These are phyloP conservation scores for Colletotrichum cordylinicola DNA, from an alignment of 2,329 filamentous ascomycete species.

Conservation along the genomic window DNA sequence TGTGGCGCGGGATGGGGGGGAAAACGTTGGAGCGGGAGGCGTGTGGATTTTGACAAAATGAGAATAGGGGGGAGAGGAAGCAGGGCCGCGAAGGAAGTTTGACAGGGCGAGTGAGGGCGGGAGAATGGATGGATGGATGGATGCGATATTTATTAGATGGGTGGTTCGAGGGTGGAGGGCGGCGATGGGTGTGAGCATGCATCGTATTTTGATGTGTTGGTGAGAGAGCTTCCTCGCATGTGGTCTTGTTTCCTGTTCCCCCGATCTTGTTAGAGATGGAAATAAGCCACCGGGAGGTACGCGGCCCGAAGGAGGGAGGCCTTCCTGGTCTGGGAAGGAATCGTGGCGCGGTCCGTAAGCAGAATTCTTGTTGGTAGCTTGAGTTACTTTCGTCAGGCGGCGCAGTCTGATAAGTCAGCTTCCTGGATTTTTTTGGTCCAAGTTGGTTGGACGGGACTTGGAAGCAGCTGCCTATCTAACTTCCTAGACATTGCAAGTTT, in stretches of 20 bases:
- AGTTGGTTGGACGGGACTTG: background rate
- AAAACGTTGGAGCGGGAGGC: background rate
- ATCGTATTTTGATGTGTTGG: fast-evolving
- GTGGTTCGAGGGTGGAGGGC: background rate
- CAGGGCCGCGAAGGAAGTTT: background rate
- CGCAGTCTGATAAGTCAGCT: background rate
- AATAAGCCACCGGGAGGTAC: background rate
- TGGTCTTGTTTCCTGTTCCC: background rate
- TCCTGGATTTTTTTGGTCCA: background rate
- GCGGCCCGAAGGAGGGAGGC: background rate
- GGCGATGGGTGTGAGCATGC: background rate
- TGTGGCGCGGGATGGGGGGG: background rate
- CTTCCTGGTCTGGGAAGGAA: background rate
- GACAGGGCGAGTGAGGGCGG: background rate
- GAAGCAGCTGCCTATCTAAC: background rate
- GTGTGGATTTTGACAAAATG: background rate
- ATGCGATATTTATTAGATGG: background rate
- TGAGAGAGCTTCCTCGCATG: background rate
- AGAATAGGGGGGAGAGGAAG: background rate
- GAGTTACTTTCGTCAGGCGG: background rate
- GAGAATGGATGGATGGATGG: background rate
- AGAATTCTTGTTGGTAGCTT: background rate
- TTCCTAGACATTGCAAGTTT: background rate
- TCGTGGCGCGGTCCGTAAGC: background rate
- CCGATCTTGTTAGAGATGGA: background rate